Evolutionary conservation across 768 basidiomycete genomes (phyloP).

Genomic region (Candolleomyces efflorescens): DNA sequence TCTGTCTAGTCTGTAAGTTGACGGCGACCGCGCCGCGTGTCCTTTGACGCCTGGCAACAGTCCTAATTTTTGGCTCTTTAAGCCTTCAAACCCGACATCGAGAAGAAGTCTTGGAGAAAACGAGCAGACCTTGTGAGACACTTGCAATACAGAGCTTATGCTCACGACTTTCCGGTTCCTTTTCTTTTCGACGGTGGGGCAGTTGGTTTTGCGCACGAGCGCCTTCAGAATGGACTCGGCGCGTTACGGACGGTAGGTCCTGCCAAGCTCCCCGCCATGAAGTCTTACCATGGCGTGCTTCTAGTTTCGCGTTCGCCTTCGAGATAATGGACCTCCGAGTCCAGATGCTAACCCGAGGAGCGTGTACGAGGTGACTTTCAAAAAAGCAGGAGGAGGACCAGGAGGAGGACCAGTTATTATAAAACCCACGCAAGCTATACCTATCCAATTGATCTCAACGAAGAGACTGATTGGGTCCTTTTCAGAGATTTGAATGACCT

Average conservation of each 20-base stretch:
- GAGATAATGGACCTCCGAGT: background rate
- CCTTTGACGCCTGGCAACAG: background rate
- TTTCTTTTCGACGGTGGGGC: slow-evolving; percentile 44
- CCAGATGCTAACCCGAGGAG: background rate
- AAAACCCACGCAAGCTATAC: background rate
- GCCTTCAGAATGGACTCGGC: slow-evolving; percentile 26
- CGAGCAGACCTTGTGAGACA: slow-evolving; percentile 30
- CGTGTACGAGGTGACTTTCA: background rate
- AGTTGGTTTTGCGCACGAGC: slow-evolving; percentile 34
- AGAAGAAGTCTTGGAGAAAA: slow-evolving; percentile 17
- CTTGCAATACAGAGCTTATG: slow-evolving; percentile 31
- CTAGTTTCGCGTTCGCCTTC: background rate
- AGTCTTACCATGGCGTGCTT: background rate
- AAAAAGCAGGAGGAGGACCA: background rate
- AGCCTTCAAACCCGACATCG: slow-evolving; percentile 19
- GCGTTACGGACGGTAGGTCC: slow-evolving; percentile 21
- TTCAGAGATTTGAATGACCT: slow-evolving; percentile 24
- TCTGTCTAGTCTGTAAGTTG: background rate
- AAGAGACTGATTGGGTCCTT: background rate
- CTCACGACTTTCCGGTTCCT: slow-evolving; percentile 34
- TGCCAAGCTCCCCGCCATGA: background rate
- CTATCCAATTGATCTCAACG: background rate
- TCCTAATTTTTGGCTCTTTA: background rate
- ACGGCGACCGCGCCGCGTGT: no score
- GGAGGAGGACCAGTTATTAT: background rate